Evolutionary conservation across 1,139 yeast genomes (phyloP), one percentile per base, ranked within the genome.

Genomic region (Candida albicans): DNA sequence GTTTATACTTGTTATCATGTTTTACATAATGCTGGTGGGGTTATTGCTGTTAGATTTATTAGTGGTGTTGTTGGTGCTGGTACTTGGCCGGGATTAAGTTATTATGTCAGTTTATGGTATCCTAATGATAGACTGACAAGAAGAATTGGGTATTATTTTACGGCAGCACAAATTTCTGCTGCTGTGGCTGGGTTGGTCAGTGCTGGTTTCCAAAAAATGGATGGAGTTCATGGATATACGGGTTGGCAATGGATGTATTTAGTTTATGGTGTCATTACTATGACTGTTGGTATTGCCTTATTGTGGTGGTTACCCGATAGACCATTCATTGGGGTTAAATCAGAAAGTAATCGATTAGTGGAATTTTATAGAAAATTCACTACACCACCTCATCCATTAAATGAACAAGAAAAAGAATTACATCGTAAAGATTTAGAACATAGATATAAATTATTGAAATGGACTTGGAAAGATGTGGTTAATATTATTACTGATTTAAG

Each of bases 191-290:
- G 96, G 12, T 72, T 88, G 44, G 88, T 88, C 8, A 79, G 87
- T 45, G 96, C 96, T 3, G 96, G 95, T 0, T 86, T 88, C 66
- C 96, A 88, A 59, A 82, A 78, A 55, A 84, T 88, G 79, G 91
- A 88, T 58, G 85, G 85, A 43, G 68, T 59, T 22, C 65, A 80
- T 32, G 96, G 96, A 1, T 69, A 71, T 46, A 76, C 84, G 37
- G 96, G 96, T 27, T 89, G 90, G 86, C 91, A 86, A 67, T 88
- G 96, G 96, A 77, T 87, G 77, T 88, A 82, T 63, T 68, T 88
- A 51, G 75, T 84, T 10, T 88, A 88, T 57, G 96, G 96, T 2
- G 68, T 77, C 12, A 66, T 87, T 38, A 86, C 96, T n/a, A 68
- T 85, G 7, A 67, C 73, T 29, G 81, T 81, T 33, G 95, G 95